A percentile compares a stretch with the other conserved stretches of the same genome.
phyloP scores from a whole-genome alignment of 257 asterid species.

The Buddleja alternifolia region DNA sequence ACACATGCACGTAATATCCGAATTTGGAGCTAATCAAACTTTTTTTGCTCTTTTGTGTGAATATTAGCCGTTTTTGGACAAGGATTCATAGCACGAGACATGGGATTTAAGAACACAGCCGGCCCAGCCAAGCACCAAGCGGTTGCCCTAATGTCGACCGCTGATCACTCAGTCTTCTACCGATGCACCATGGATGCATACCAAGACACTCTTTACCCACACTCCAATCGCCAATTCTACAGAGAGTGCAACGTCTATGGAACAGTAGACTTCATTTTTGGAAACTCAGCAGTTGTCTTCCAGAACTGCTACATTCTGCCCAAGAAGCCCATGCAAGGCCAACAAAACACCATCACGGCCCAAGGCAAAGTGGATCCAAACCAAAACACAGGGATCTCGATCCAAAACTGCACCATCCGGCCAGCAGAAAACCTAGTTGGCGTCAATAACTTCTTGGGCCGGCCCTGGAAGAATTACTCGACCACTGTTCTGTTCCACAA shows the following conservation, averaged over 20 bases:
- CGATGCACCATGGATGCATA: slow-evolving; percentile 53
- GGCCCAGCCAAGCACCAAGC: slow-evolving; percentile 61
- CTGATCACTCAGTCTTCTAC: slow-evolving; percentile 50
- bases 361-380: slow-evolving; percentile 58
- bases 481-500: slow-evolving; percentile 60
- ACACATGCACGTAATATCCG: slow-evolving; percentile 31
- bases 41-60: neutral
- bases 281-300: slow-evolving; percentile 52
- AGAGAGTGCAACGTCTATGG: slow-evolving; percentile 56
- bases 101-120: slow-evolving; percentile 58
- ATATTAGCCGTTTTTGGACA: slow-evolving; percentile 44
- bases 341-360: slow-evolving; percentile 57
- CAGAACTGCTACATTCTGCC: slow-evolving; percentile 52
- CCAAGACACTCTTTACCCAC: slow-evolving; percentile 57
- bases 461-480: slow-evolving; percentile 91
- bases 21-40: neutral
- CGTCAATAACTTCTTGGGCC: slow-evolving; percentile 60
- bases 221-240: slow-evolving; percentile 65
- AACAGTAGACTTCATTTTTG: slow-evolving; percentile 60
- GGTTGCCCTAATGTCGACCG: slow-evolving; percentile 58
- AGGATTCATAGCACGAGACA: slow-evolving; percentile 83
- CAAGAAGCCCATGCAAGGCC: slow-evolving; percentile 50
- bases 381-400: slow-evolving; percentile 69
- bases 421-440: slow-evolving; percentile 61
- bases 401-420: slow-evolving; percentile 69